A percentile compares a stretch with the other conserved stretches of the same genome.
Evolutionary conservation across 2,329 filamentous ascomycete genomes (phyloP).

Genomic region (Fusarium mangiferae): DNA sequence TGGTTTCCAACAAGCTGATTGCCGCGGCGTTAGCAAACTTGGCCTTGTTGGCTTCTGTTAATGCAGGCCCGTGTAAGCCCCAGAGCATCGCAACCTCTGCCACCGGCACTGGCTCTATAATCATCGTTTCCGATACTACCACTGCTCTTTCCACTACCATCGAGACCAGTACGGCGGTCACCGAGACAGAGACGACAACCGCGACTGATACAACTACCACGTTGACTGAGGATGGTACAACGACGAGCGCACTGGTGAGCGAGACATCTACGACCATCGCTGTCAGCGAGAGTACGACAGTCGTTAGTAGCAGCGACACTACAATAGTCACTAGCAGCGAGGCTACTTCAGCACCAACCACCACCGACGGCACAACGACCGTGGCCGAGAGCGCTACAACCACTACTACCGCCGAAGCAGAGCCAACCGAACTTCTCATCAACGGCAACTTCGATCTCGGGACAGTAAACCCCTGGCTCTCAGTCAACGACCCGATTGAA

Average conservation of each 20-base stretch:
- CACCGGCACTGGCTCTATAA: background rate
- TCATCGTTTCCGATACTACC: background rate
- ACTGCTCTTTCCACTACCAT: background rate
- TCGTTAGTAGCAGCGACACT: background rate
- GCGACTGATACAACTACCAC: background rate
- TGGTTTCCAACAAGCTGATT: background rate
- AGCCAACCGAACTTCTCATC: background rate
- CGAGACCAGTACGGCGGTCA: background rate
- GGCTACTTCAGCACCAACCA: background rate
- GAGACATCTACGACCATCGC: background rate
- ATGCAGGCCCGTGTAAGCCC: background rate
- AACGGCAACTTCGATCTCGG: background rate
- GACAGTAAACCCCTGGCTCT: background rate
- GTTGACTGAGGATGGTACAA: background rate
- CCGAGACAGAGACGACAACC: background rate
- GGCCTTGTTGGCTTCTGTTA: background rate
- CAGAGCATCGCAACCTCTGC: background rate
- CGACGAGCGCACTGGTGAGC: background rate
- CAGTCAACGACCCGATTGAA: rapidly evolving
- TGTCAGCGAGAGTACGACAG: background rate
- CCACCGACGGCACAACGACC: background rate
- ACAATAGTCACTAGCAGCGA: rapidly evolving
- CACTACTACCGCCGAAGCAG: background rate
- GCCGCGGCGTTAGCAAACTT: background rate
- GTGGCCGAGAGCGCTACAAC: background rate